These are phyloP conservation scores for Blastobotrys persicus DNA, from an alignment of 1,139 yeast genomes.

Conservation along the genomic window DNA sequence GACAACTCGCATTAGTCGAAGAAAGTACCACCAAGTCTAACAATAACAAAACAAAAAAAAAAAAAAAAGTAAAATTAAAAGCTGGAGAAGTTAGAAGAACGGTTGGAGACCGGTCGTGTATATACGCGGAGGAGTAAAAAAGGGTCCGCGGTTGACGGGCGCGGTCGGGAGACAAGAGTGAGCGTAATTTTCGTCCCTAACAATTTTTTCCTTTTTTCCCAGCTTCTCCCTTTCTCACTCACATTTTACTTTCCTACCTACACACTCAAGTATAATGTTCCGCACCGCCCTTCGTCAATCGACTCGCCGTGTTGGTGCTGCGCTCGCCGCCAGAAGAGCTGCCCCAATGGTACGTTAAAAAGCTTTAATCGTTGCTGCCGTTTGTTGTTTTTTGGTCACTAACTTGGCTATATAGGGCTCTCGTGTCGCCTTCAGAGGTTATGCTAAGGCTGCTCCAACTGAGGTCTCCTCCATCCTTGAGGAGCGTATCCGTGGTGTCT, in stretches of 20 bases:
- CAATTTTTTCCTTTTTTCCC: slow-evolving; percentile 12
- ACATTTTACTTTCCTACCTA: slow-evolving; percentile 22
- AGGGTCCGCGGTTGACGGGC: not conserved
- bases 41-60: too few relatives aligned
- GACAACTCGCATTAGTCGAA: too few relatives aligned
- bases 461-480: slow-evolving; percentile 99
- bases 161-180: not conserved
- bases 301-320: slow-evolving; percentile 40
- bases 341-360: slow-evolving; percentile 29
- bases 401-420: slow-evolving; percentile 8
- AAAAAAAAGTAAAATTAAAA: too few relatives aligned
- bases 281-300: slow-evolving; percentile 44
- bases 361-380: not conserved
- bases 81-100: too few relatives aligned
- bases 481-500: slow-evolving; percentile 98
- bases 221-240: slow-evolving; percentile 19
- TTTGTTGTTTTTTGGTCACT: not conserved
- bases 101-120: not conserved
- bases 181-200: slow-evolving; percentile 12
- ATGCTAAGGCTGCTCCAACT: slow-evolving; percentile 98
- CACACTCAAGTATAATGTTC: slow-evolving; percentile 33
- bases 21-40: too few relatives aligned
- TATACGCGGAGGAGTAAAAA: not conserved
- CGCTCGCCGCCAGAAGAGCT: slow-evolving; percentile 37
- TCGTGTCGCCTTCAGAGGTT: slow-evolving; percentile 51